Evolutionary conservation across 345 rosid genomes (phyloP).

Genomic region (Microcos paniculata): DNA sequence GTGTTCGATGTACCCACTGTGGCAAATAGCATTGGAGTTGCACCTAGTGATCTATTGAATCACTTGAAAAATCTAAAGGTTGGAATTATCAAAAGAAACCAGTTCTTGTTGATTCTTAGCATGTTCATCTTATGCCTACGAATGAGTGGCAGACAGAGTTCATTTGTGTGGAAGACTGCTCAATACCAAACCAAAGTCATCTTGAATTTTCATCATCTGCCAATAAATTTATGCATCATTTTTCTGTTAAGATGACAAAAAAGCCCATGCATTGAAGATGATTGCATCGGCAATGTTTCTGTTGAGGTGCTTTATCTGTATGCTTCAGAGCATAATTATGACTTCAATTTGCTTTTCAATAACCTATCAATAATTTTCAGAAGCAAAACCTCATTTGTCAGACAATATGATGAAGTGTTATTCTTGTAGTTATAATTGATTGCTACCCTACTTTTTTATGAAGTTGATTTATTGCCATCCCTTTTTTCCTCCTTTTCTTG

Average conservation of each 20-base stretch:
- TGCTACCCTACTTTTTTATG: background rate
- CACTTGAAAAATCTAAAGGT: conserved; percentile 79
- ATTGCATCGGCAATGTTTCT: background rate
- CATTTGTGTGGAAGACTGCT: background rate
- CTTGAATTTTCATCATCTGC: background rate
- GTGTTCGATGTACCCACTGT: conserved; percentile 72
- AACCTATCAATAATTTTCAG: background rate
- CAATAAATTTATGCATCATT: background rate
- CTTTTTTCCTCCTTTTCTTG: background rate
- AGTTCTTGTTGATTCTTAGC: conserved; percentile 1
- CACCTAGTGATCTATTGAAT: conserved; percentile 55
- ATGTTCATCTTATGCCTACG: background rate
- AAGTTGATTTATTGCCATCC: background rate
- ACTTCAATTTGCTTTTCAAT: background rate
- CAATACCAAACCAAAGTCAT: background rate
- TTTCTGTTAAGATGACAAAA: background rate
- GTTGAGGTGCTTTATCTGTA: background rate
- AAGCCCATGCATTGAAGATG: background rate
- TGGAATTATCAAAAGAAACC: conserved; percentile 6
- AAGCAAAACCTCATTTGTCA: background rate
- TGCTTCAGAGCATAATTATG: background rate
- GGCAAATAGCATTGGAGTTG: conserved; percentile 60
- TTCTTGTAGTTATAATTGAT: background rate
- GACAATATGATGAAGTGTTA: background rate
- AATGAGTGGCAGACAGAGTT: conserved; percentile 1